Evolutionary conservation across 108 stramenopile species (phyloP), one percentile per base, ranked within the genome.

Genomic region (Mayamaea pseudoterrestris): DNA sequence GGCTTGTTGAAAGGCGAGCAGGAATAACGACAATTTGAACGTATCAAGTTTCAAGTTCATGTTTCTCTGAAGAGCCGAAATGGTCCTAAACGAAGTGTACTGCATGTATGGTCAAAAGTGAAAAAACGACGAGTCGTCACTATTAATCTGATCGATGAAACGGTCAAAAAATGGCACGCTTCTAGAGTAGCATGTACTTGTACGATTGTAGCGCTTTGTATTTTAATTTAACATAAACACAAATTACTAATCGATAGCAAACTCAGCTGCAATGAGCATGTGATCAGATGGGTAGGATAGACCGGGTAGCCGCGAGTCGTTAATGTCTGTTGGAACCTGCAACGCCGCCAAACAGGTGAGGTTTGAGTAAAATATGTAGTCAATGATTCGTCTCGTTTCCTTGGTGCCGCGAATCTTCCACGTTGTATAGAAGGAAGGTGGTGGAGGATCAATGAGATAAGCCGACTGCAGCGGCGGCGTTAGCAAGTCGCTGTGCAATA

Each of bases 281-380:
- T 73, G 72, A 65, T 73, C 72, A 0, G 62, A 64, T 2, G 72
- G 72, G 53, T 73, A 73, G 14, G 53, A 44, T 27, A 73, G 55
- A 1, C 61, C 60, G 18, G 72, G 72, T 12, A 73, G 30, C 40
- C 42, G 41, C 12, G 30, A 31, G 16, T 23, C 39, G 24, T 57
- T 58, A 29, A 73, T 14, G 25, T 45, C 53, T 22, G 47, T 55
- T 17, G 69, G 69, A 18, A 71, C 35, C 16, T 30, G 27, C 50
- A 63, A 43, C 5, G 44, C 16, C 14, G 55, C 53, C 3, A 29
- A 43, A 29, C 61, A 62, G 0, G 26, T n/a, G 12, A 68, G 1
- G 11, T 14, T 34, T 14, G 36, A 22, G 35, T 65, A 58, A 35
- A 74, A 74, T n/a, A 74, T 67, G 25, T 74, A 69, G 41, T 74